Evolutionary conservation across 2,329 filamentous ascomycete genomes (phyloP), one percentile per base, ranked within the genome.

Genomic region (Blumeriella jaapii): DNA sequence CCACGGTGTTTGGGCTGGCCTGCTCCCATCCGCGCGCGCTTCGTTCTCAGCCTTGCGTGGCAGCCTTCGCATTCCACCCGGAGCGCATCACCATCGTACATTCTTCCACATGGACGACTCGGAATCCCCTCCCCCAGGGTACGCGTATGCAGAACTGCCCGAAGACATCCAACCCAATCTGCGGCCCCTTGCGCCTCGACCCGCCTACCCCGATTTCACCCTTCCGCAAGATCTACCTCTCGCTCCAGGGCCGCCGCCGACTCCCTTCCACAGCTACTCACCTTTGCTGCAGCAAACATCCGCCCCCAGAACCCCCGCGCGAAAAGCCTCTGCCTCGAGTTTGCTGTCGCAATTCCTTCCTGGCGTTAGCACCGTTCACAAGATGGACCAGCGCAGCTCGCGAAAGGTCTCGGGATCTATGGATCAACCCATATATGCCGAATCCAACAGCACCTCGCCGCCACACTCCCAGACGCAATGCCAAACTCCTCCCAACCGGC

Each of bases 331-430:
- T 12, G 47, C 49, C 13, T 52, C 49, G 17, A 48, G 32, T 28
- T 35, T 55, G 9, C 48, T 55, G 12, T 44, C 48, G 2, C 45
- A 50, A 27, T 54, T 52, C 25, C 38, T 50, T 5, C 50, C 52
- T 10, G 46, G 44, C 12, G 40, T 39, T 6, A 37, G 39, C n/a
- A 40, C 45, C 2, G 28, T 43, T 10, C 53, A 55, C 36, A 55
- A 55, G 37, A 53, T 49, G 39, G 50, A 52, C 18, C 36, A 38
- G 27, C 19, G 38, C 34, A 25, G 30, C 12, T 18, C 29, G 17
- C 28, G 14, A 13, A 32, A 36, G 13, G 12, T 32, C 15, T 22
- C 15, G 7, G 20, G 13, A 6, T 3, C 22, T 24, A 37, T 15
- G 6, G 20, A 25, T 17, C 35, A 28, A 20, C 13, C 35, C 8